Base-by-base conservation (phyloP, 371 early-diverging fungal species). In the Mortierella sp. region DNA sequence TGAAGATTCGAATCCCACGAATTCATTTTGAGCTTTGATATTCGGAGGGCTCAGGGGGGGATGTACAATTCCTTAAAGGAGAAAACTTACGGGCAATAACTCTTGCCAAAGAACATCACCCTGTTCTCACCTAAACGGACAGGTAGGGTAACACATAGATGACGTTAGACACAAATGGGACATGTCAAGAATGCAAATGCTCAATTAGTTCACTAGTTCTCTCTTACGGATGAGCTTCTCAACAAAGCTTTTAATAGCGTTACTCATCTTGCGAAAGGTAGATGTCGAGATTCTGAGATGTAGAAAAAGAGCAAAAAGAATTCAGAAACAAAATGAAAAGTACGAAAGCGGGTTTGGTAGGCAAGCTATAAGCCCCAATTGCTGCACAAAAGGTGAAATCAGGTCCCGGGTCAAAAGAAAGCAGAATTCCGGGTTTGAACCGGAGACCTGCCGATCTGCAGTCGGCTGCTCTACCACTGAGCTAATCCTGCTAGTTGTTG, bases 381-480 rank as follows among this genome's bases (percentile, higher is more conserved):
- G 28, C 2, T 28, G 28, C 28, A 28, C 28, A 28, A 28, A 28
- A 43, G 5, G 43, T 43, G 43, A 13, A 21, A 50, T 22, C 22
- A 50, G 24, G 33, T 32, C 33, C 53, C 45, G 11, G 16, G 43
- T 13, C 43, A 67, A 67, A 70, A 75, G 24, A 38, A 69, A 86
- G 87, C 80, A 78, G 78, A 76, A 81, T 68, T 70, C 78, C 84
- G 84, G 84, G 74, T 66, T 86, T 82, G 86, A 84, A 84, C 86
- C 84, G 70, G 79, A 65, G 84, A 84, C 84, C 86, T 86, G 82
- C 81, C 78, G 86, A 84, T 84, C 84, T 86, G 86, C 86, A 84
- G 84, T 83, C 83, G 76, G 80, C 80, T 84, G 86, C 86, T 86
- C 84, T 86, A 28, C 83, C 83, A 68, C 86, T 86, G 83, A 86